Evolutionary conservation across 768 basidiomycete genomes (phyloP), one percentile per base, ranked within the genome.

Genomic region (Agaricus blazei): DNA sequence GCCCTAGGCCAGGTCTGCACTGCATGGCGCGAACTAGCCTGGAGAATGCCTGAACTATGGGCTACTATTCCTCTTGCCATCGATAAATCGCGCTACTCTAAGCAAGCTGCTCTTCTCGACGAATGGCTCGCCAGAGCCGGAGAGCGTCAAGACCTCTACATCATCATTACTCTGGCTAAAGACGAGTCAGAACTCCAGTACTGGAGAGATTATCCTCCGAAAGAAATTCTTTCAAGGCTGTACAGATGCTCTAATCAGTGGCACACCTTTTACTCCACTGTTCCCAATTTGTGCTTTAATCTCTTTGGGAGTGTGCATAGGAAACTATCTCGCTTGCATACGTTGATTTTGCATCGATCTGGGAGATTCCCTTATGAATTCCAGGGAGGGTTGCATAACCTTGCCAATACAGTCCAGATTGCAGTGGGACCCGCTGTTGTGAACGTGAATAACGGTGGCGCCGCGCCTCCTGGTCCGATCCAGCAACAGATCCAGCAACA

Each of bases 231-330:
- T 14, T 34, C 19, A 4, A 26, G 41, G 12, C 19, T 56, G 48
- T 56, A 56, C 24, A 50, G 19, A 45, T 40, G 54, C 15, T 49
- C 48, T 1, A 36, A 42, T 7, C 54, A 56, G 41, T 56, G 54
- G 54, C 48, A 50, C 19, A 56, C 54, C n/a, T 56, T 56, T 31
- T 56, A 56, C 42, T 56, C 54, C 9, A 56, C 54, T 0, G 41
- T 56, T 1, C 54, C 54, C 11, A 56, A 56, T 36, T 44, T 56
- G 24, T 56, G 54, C 15, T 56, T 56, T 48, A 48, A 50, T 26
- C 15, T 56, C 12, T 50, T 56, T 36, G 40, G 29, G 48, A 36
- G 29, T 27, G 54, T 56, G 42, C 42, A 56, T 50, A 41, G 43
- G 26, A 56, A 36, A n/a, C 28, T 56, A 23, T 15, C 29, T 3